Evolutionary conservation across 768 basidiomycete species (phyloP).

Genomic region (Daedaleopsis sinensis): DNA sequence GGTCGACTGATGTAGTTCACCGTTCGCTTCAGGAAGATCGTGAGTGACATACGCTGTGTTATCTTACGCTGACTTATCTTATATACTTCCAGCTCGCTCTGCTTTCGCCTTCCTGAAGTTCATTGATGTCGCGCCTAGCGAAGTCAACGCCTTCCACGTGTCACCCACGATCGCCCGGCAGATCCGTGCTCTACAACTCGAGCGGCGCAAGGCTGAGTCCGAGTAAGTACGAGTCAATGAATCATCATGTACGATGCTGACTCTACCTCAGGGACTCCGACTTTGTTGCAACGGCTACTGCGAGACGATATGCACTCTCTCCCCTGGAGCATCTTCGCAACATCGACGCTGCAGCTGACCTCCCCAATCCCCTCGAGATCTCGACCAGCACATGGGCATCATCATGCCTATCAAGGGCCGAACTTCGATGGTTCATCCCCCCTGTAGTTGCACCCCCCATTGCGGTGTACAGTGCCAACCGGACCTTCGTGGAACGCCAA

Average conservation of each 20-base stretch:
- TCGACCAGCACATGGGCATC: constrained; percentile 60
- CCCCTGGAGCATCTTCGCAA: constrained; percentile 30
- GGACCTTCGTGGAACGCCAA: constrained; percentile 79
- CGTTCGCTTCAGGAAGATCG: constrained; percentile 68
- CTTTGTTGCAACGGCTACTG: constrained; percentile 46
- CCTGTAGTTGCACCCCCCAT: constrained; percentile 86
- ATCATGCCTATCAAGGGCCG: constrained; percentile 82
- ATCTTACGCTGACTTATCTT: constrained; percentile 16
- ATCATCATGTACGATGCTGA: neutral
- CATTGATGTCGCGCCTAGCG: constrained; percentile 61
- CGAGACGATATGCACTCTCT: constrained; percentile 41
- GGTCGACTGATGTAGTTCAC: constrained; percentile 83
- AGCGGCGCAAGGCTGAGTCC: constrained; percentile 42
- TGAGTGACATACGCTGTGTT: constrained; percentile 33
- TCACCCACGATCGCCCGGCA: constrained; percentile 62
- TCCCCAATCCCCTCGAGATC: constrained; percentile 65
- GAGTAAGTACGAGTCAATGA: constrained; percentile 40
- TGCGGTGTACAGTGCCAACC: constrained; percentile 67
- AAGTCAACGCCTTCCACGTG: constrained; percentile 62
- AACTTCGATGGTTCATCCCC: constrained; percentile 86
- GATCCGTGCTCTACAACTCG: constrained; percentile 50
- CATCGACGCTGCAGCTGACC: constrained; percentile 36
- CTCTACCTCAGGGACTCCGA: constrained; percentile 49
- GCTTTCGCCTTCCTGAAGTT: constrained; percentile 84
- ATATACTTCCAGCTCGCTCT: constrained; percentile 37